phyloP scores from a whole-genome alignment of 192 early-diverging fungal genomes.

The Coemansia sp. region DNA sequence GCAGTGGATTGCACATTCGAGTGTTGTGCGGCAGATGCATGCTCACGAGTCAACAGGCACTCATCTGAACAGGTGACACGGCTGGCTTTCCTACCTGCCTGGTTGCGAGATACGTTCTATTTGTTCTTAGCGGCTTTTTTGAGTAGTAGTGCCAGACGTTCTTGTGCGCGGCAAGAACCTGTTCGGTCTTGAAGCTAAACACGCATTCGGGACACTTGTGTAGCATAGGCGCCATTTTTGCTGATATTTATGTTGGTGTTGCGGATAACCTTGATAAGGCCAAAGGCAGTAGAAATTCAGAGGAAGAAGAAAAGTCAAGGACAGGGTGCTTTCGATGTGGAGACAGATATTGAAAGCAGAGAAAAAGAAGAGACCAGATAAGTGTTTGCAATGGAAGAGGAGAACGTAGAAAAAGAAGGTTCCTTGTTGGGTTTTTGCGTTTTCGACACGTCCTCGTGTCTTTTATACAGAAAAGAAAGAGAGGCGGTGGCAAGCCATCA shows the following conservation, averaged over 20 bases:
- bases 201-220: conserved; percentile 52
- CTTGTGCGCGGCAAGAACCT: conserved; percentile 26
- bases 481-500: too few species aligned
- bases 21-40: neutral
- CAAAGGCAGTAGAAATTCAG: neutral
- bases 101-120: conserved; percentile 1
- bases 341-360: neutral
- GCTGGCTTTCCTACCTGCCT: neutral
- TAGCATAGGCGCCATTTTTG: neutral
- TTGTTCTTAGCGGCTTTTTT: neutral
- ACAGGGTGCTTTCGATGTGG: neutral
- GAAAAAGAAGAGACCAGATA: neutral
- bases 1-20: too few species aligned
- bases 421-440: too few species aligned
- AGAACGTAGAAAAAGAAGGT: too few species aligned
- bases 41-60: neutral
- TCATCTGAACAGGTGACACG: neutral
- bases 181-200: conserved; percentile 27
- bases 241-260: neutral
- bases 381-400: neutral
- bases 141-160: conserved; percentile 53
- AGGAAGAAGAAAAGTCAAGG: neutral
- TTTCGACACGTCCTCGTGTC: too few species aligned
- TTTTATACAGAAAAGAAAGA: too few species aligned
- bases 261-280: too few species aligned